These are phyloP conservation scores for Cutaneotrichosporon daszewskae DNA, from an alignment of 1,284 basidiomycete species.

Conservation along the genomic window DNA sequence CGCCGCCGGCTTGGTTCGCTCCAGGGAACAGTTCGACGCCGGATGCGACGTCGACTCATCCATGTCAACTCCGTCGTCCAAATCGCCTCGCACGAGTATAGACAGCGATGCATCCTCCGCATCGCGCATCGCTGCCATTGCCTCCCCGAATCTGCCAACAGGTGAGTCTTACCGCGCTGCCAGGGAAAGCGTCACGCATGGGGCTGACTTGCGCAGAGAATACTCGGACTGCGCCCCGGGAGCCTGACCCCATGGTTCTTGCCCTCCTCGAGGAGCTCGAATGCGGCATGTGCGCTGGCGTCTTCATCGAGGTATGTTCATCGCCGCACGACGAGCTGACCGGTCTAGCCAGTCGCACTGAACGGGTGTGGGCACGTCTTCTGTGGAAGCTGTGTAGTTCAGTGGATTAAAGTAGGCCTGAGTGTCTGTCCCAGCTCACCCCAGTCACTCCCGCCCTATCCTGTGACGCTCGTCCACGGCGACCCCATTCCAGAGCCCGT, in stretches of 20 bases:
- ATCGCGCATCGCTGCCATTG: too few relatives aligned
- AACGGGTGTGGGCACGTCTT: conserved; percentile 25
- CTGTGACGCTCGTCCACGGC: conserved; percentile 67
- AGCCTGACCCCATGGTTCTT: conserved; percentile 1
- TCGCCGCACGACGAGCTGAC: conserved; percentile 1
- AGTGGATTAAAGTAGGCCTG: conserved; percentile 22
- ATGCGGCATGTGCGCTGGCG: conserved; percentile 23
- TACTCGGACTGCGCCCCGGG: too few relatives aligned
- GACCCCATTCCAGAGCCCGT: conserved; percentile 61
- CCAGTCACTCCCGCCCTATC: conserved; percentile 58
- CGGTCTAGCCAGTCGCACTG: conserved; percentile 20
- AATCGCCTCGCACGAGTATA: conserved; percentile 9
- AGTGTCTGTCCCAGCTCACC: background rate
- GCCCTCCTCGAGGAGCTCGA: conserved; percentile 20
- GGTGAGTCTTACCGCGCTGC: too few relatives aligned
- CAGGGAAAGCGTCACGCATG: too few relatives aligned
- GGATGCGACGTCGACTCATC: conserved; percentile 4
- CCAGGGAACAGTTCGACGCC: conserved; percentile 12
- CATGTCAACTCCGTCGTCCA: conserved; percentile 4
- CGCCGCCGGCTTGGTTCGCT: conserved; percentile 7
- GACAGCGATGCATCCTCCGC: background rate
- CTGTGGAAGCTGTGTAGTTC: conserved; percentile 21
- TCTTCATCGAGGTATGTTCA: conserved; percentile 20
- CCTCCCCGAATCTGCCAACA: too few relatives aligned
- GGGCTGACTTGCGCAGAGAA: too few relatives aligned